Evolutionary conservation across 768 basidiomycete genomes (phyloP).

Genomic region (Lentinula guzmanii): DNA sequence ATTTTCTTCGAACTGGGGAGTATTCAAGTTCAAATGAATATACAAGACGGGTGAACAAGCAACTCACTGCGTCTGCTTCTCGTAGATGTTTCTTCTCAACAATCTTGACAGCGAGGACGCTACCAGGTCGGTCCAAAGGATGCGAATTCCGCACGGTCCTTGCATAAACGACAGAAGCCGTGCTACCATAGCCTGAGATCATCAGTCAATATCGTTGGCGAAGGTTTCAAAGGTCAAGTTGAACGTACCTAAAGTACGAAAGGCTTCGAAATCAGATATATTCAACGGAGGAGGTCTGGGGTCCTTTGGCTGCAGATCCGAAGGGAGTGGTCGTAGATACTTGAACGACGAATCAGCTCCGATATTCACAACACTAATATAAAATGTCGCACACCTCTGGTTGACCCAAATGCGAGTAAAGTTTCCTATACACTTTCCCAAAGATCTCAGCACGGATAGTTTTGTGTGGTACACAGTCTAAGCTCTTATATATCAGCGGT

Average conservation of each 20-base stretch:
- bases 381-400: not conserved
- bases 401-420: not conserved
- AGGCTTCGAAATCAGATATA: conserved; percentile 35
- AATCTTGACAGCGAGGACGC: conserved; percentile 43
- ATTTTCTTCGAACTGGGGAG: not conserved
- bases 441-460: not conserved
- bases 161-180: conserved; percentile 37
- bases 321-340: conserved; percentile 3
- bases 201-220: not conserved
- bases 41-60: not conserved
- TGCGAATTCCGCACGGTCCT: conserved; percentile 22
- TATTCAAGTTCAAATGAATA: not conserved
- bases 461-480: not conserved
- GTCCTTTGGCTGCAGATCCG: conserved; percentile 18
- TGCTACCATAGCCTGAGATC: conserved; percentile 32
- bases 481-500: not conserved
- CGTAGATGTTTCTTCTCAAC: conserved; percentile 29
- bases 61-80: conserved; percentile 22
- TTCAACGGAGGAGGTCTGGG: conserved; percentile 30
- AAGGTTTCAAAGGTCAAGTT: not conserved
- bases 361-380: not conserved
- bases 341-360: not conserved
- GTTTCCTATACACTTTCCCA: not conserved
- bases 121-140: conserved; percentile 25
- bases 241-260: conserved; percentile 31